Evolutionary conservation across 345 rosid genomes (phyloP).

Genomic region (Syzygium jambos): DNA sequence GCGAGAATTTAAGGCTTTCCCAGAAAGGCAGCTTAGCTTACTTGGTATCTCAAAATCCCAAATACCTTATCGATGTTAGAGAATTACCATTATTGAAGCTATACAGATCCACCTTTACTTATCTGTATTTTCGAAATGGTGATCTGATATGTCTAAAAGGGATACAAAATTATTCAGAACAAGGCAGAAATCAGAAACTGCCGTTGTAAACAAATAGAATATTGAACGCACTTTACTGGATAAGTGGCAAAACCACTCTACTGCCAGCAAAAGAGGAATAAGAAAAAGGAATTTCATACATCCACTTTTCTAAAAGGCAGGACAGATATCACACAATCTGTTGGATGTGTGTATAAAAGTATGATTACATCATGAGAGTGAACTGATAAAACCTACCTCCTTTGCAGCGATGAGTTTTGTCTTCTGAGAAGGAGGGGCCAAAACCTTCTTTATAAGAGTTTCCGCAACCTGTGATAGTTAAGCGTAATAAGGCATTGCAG

Average conservation of each 20-base stretch:
- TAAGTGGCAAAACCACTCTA: not conserved
- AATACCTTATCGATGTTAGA: not conserved
- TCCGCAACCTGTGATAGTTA: conserved; percentile 64
- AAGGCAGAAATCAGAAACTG: not conserved
- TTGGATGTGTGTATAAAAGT: not conserved
- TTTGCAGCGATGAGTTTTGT: conserved; percentile 57
- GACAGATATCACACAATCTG: not conserved
- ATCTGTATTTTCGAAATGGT: not conserved
- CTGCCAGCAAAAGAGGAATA: not conserved
- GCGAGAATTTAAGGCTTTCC: not conserved
- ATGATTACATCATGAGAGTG: not conserved
- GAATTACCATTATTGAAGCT: not conserved
- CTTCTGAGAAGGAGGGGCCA: conserved; percentile 83
- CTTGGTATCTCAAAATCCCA: not conserved
- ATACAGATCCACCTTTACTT: not conserved
- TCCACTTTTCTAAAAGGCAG: not conserved
- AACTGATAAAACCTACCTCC: conserved; percentile 39
- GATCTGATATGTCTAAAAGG: not conserved
- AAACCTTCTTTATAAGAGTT: conserved; percentile 62
- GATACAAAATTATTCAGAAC: not conserved
- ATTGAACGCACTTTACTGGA: not conserved
- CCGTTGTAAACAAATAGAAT: not conserved
- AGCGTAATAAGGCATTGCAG: not conserved
- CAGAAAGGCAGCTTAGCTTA: not conserved
- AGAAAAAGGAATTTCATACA: not conserved